phyloP scores from a whole-genome alignment of 805 yeast genomes.

The Candida namnaoensis region DNA sequence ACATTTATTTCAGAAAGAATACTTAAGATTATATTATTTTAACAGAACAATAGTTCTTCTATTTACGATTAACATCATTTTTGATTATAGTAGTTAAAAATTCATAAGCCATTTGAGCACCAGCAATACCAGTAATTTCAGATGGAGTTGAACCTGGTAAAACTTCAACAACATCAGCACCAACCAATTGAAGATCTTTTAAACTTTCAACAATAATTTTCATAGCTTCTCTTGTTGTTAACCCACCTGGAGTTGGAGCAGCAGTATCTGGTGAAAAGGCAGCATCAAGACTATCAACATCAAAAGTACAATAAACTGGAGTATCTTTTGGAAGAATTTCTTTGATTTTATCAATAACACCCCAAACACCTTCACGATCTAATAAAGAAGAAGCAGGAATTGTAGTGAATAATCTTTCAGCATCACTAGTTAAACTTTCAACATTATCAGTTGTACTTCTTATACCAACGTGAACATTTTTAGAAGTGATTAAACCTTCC shows the following conservation, averaged over 20 bases:
- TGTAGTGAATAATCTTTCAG: constrained; percentile 35
- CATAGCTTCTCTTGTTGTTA: constrained; percentile 50
- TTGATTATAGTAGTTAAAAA: neutral
- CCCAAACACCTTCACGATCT: constrained; percentile 28
- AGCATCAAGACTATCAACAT: constrained; percentile 56
- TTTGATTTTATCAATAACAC: constrained; percentile 24
- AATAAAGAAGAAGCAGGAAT: constrained; percentile 33
- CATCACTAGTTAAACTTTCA: constrained; percentile 26
- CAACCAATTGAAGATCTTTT: constrained; percentile 48
- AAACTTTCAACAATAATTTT: constrained; percentile 41
- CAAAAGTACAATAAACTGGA: constrained; percentile 33
- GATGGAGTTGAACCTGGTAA: constrained; percentile 30
- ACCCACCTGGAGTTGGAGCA: constrained; percentile 63
- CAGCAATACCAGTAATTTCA: neutral
- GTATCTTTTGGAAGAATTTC: constrained; percentile 20
- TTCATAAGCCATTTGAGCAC: neutral
- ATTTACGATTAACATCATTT: neutral
- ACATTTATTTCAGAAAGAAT: too few relatives aligned
- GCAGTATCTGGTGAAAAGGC: constrained; percentile 64
- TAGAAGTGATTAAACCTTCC: constrained; percentile 40
- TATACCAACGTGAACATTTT: constrained; percentile 47
- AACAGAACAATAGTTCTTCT: too few relatives aligned
- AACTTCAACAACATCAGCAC: constrained; percentile 66
- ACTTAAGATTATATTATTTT: too few relatives aligned
- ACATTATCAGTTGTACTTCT: constrained; percentile 54